Percentiles rank a stretch among this genome's conserved stretches.
Evolutionary conservation across 2,329 filamentous ascomycete species (phyloP).

Genomic region (Xylaria sp.): DNA sequence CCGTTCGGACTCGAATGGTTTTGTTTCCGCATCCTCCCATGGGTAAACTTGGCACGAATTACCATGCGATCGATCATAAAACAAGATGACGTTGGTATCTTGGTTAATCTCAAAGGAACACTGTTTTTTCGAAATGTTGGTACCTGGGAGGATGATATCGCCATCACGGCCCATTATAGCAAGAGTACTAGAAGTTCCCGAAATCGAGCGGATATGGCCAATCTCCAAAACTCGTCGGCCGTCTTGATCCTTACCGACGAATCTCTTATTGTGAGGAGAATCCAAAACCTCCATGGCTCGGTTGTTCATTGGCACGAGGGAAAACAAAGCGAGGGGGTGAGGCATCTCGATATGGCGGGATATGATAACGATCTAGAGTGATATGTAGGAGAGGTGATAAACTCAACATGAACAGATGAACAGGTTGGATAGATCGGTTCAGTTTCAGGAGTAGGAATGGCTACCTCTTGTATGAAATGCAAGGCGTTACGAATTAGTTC

Average conservation of each 20-base stretch:
- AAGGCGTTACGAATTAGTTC: too few species aligned
- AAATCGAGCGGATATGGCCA: neutral
- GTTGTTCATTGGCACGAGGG: neutral
- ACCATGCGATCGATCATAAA: slow-evolving; percentile 6
- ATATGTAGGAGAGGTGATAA: too few species aligned
- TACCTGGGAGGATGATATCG: neutral
- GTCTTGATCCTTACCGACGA: neutral
- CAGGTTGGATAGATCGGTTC: too few species aligned
- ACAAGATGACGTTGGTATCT: neutral
- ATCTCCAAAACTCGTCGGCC: neutral
- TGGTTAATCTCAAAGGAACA: slow-evolving; percentile 14
- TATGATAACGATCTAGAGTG: neutral
- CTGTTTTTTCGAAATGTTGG: neutral
- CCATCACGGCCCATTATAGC: slow-evolving; percentile 4
- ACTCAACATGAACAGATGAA: too few species aligned
- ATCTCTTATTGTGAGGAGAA: neutral
- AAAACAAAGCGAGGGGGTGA: neutral
- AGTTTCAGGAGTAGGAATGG: too few species aligned
- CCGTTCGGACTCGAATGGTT: neutral
- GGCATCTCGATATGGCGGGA: neutral
- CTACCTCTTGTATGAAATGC: too few species aligned
- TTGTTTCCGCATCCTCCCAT: too few species aligned
- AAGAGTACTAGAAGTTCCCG: neutral
- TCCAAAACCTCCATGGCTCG: neutral
- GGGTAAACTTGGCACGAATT: slow-evolving; percentile 5